These are phyloP conservation scores for Diaporthe helianthi DNA, from an alignment of 2,329 filamentous ascomycete genomes.

Conservation along the genomic window DNA sequence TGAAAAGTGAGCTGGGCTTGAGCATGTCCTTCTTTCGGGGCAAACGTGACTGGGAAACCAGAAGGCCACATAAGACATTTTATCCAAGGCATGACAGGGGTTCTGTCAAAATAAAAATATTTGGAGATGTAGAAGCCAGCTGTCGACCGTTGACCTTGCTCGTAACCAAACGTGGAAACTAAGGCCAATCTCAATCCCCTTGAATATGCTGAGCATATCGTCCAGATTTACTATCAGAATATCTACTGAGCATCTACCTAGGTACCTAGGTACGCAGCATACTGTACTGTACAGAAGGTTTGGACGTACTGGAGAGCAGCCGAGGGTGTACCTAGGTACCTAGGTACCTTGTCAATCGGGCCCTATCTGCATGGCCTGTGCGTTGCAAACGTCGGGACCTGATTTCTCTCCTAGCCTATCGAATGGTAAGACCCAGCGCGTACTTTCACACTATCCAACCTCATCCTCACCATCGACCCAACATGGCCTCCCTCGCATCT, in stretches of 20 bases:
- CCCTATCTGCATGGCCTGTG: constrained; percentile 28
- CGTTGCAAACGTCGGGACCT: constrained; percentile 24
- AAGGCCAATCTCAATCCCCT: background rate
- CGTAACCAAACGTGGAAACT: background rate
- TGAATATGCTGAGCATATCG: background rate
- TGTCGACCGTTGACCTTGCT: background rate
- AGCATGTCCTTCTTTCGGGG: background rate
- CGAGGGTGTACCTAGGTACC: background rate
- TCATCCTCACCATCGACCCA: constrained; percentile 35
- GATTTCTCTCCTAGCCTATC: constrained; percentile 7
- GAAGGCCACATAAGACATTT: background rate
- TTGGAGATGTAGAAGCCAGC: background rate
- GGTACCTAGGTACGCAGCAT: no score
- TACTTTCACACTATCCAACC: constrained; percentile 7
- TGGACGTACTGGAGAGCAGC: background rate
- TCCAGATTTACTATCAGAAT: background rate
- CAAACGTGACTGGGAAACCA: background rate
- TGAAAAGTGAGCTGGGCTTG: constrained; percentile 23
- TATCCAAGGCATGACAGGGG: background rate
- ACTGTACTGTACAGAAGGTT: background rate
- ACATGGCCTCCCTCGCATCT: constrained; percentile 71
- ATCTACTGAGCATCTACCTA: background rate
- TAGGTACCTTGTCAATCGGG: no score
- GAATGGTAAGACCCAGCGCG: background rate
- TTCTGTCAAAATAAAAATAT: background rate